Conservation (phyloP, 495 filamentous ascomycete genomes). For the Daldinia loculata region DNA sequence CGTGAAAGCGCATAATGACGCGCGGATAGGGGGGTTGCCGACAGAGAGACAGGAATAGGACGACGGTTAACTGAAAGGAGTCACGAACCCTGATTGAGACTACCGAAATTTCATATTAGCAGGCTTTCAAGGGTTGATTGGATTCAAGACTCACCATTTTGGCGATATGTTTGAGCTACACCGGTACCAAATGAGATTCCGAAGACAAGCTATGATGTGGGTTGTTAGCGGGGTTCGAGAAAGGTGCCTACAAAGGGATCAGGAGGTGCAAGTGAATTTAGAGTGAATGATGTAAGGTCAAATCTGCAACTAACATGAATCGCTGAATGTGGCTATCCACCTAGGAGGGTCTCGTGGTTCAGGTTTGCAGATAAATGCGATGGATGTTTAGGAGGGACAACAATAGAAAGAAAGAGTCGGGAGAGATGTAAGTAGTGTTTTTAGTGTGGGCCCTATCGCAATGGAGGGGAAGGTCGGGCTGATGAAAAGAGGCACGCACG, state of each 20-base stretch:
- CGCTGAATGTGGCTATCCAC: slow-evolving; percentile 6
- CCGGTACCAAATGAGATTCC: slow-evolving; percentile 42
- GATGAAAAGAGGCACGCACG: slow-evolving; percentile 40
- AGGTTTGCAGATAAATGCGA: slow-evolving; percentile 20
- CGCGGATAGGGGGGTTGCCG: slow-evolving; percentile 23
- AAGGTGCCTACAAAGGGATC: slow-evolving; percentile 4
- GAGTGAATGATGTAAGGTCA: slow-evolving; percentile 1
- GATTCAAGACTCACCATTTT: slow-evolving; percentile 40
- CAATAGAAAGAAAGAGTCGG: slow-evolving; percentile 32
- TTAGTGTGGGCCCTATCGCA: slow-evolving; percentile 48
- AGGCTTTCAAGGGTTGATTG: slow-evolving; percentile 30
- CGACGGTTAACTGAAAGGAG: slow-evolving; percentile 33
- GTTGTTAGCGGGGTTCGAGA: slow-evolving; percentile 40
- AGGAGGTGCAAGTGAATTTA: background rate
- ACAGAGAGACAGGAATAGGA: slow-evolving; percentile 25
- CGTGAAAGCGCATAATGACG: slow-evolving; percentile 30
- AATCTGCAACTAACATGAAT: slow-evolving; percentile 37
- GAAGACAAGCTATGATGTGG: slow-evolving; percentile 38
- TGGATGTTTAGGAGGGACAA: slow-evolving; percentile 28
- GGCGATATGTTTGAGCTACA: slow-evolving; percentile 36
- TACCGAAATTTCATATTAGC: slow-evolving; percentile 43
- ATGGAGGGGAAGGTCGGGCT: slow-evolving; percentile 49
- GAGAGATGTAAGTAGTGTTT: slow-evolving; percentile 42
- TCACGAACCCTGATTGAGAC: slow-evolving; percentile 76
- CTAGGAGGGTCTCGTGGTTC: slow-evolving; percentile 16